A percentile compares a stretch with the other conserved stretches of the same genome.
Conservation (phyloP, 768 basidiomycete genomes). For the Tubosaeta sp. region DNA sequence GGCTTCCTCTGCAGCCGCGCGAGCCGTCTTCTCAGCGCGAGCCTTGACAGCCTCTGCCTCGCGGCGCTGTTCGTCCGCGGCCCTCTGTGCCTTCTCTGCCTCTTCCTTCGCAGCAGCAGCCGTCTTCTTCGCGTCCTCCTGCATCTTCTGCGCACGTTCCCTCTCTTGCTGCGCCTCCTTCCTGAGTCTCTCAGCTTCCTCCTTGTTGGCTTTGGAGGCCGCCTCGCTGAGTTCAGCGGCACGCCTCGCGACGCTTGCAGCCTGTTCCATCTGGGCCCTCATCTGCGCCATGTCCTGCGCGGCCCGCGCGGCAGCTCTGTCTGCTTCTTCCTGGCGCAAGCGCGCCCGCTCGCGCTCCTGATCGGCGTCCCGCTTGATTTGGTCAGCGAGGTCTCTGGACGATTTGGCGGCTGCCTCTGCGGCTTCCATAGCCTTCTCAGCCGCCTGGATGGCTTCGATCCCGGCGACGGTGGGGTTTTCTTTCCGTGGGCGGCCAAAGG, state of each 20-base stretch:
- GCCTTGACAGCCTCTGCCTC: conserved; percentile 15
- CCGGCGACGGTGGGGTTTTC: conserved; percentile 11
- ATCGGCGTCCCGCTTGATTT: conserved; percentile 5
- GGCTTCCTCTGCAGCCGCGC: conserved; percentile 14
- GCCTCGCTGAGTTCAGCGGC: conserved; percentile 10
- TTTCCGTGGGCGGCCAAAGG: background rate
- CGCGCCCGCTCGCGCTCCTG: conserved; percentile 7
- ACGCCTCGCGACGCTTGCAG: background rate
- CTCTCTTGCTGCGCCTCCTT: conserved; percentile 14
- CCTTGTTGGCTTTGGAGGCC: conserved; percentile 9
- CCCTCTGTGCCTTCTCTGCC: conserved; percentile 6
- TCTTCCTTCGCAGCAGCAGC: conserved; percentile 12
- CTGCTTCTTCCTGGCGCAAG: conserved; percentile 10
- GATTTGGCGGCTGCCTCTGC: conserved; percentile 7
- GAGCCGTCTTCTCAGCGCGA: conserved; percentile 13
- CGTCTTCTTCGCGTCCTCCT: conserved; percentile 14
- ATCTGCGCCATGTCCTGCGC: conserved; percentile 5
- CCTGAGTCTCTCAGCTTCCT: conserved; percentile 13
- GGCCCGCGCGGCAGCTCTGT: background rate
- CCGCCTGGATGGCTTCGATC: conserved; percentile 4
- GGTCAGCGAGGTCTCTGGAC: background rate
- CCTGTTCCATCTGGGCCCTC: conserved; percentile 13
- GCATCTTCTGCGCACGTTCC: conserved; percentile 8
- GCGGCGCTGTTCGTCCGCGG: conserved; percentile 16
- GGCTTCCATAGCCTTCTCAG: conserved; percentile 5